phyloP scores from a whole-genome alignment of 2,329 filamentous ascomycete species.

The Penicillium fuscoglaucum region DNA sequence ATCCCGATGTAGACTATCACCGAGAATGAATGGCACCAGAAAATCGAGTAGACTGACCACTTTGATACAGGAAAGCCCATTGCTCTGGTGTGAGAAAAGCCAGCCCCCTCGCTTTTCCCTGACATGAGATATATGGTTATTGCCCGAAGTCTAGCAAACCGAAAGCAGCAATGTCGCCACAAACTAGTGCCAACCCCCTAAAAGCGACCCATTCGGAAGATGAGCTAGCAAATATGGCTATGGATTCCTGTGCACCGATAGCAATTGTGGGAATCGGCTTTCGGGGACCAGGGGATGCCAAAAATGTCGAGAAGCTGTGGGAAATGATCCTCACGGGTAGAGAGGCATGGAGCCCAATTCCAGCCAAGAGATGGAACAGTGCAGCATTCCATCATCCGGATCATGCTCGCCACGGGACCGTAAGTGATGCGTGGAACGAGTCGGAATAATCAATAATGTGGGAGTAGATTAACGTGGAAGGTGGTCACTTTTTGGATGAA shows the following conservation, averaged over 20 bases:
- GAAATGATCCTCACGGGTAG: constrained; percentile 23
- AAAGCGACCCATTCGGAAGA: background rate
- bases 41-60: background rate
- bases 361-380: constrained; percentile 22
- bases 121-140: background rate
- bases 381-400: constrained; percentile 31
- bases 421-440: constrained; percentile 5
- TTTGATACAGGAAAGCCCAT: background rate
- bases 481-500: constrained; percentile 29
- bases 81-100: background rate
- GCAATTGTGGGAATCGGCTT: constrained; percentile 31
- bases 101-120: background rate
- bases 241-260: constrained; percentile 22
- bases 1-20: background rate
- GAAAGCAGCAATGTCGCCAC: background rate
- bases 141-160: background rate
- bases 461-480: constrained; percentile 28
- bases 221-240: background rate
- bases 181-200: background rate
- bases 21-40: background rate
- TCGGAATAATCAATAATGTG: background rate
- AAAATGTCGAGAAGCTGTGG: constrained; percentile 22
- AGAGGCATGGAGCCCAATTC: constrained; percentile 25
- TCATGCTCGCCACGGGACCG: constrained; percentile 26
- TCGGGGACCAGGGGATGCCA: constrained; percentile 27